Conservation (phyloP, 1,139 yeast genomes). For the Yamadazyma epiphylla region DNA sequence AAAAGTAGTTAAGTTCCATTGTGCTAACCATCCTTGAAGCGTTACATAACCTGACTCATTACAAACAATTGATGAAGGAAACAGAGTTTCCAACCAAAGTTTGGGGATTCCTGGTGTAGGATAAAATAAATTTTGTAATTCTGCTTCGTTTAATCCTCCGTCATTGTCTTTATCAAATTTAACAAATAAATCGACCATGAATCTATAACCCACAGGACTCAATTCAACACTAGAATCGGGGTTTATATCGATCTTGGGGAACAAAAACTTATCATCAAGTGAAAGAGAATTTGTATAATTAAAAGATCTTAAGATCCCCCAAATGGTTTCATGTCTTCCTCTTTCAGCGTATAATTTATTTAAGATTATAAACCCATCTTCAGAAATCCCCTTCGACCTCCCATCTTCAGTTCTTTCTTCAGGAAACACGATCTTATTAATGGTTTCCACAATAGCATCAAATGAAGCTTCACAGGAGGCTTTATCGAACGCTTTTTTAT, state of each 20-base stretch:
- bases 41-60: slow-evolving; percentile 89
- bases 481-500: slow-evolving; percentile 70
- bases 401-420: slow-evolving; percentile 13
- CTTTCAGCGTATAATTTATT: slow-evolving; percentile 81
- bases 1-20: slow-evolving; percentile 95
- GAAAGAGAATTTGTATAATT: slow-evolving; percentile 91
- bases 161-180: slow-evolving; percentile 91
- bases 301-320: slow-evolving; percentile 88
- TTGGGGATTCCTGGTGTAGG: slow-evolving; percentile 93
- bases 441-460: slow-evolving; percentile 22
- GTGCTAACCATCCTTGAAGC: slow-evolving; percentile 96
- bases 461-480: slow-evolving; percentile 24
- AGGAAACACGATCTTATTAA: slow-evolving; percentile 25
- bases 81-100: slow-evolving; percentile 79
- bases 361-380: slow-evolving; percentile 70
- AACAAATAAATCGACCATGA: slow-evolving; percentile 82
- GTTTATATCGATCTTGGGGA: slow-evolving; percentile 77
- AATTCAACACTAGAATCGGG: slow-evolving; percentile 79
- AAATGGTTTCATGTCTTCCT: slow-evolving; percentile 93
- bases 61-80: slow-evolving; percentile 83
- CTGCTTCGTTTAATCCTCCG: slow-evolving; percentile 82
- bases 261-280: slow-evolving; percentile 69
- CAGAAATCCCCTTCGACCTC: slow-evolving; percentile 52
- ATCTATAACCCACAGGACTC: slow-evolving; percentile 90
- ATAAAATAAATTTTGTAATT: slow-evolving; percentile 61